A percentile compares a stretch with the other conserved stretches of the same genome.
phyloP scores from a whole-genome alignment of 2,329 filamentous ascomycete genomes.

The Cytospora mali region DNA sequence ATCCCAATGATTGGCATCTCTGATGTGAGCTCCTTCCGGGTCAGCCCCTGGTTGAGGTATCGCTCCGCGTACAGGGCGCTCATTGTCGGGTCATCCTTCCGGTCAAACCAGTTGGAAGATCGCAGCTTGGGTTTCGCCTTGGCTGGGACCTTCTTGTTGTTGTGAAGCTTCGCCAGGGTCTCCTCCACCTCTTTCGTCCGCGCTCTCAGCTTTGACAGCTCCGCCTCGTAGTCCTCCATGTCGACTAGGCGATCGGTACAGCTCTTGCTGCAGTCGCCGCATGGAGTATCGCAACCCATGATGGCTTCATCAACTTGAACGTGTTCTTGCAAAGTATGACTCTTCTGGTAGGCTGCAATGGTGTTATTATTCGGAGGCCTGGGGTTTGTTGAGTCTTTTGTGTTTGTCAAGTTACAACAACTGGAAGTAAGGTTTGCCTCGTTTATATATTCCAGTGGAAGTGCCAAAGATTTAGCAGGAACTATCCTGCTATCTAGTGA shows the following conservation, averaged over 20 bases:
- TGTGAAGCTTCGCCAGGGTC: conserved; percentile 25
- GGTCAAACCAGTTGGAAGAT: conserved; percentile 49
- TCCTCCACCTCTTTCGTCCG: conserved; percentile 32
- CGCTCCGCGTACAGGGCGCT: conserved; percentile 51
- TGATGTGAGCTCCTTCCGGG: conserved; percentile 50
- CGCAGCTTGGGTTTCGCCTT: conserved; percentile 35
- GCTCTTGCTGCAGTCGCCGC: conserved; percentile 23
- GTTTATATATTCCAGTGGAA: background rate
- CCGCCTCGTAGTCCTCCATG: conserved; percentile 35
- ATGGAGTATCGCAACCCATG: conserved; percentile 23
- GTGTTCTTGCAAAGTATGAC: background rate
- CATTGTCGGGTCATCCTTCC: conserved; percentile 38
- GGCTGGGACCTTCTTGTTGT: background rate
- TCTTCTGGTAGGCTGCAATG: background rate
- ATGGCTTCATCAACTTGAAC: background rate
- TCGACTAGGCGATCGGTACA: conserved; percentile 24
- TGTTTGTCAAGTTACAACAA: background rate
- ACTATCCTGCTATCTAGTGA: no score
- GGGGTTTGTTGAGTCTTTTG: background rate
- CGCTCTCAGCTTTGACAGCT: conserved; percentile 31
- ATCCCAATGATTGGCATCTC: conserved; percentile 55
- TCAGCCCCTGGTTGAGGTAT: conserved; percentile 53
- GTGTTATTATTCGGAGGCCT: background rate
- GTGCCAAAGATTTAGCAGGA: background rate
- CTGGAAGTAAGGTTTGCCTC: background rate